Conservation (phyloP, 495 filamentous ascomycete genomes). For the Entonaema liquescens region DNA sequence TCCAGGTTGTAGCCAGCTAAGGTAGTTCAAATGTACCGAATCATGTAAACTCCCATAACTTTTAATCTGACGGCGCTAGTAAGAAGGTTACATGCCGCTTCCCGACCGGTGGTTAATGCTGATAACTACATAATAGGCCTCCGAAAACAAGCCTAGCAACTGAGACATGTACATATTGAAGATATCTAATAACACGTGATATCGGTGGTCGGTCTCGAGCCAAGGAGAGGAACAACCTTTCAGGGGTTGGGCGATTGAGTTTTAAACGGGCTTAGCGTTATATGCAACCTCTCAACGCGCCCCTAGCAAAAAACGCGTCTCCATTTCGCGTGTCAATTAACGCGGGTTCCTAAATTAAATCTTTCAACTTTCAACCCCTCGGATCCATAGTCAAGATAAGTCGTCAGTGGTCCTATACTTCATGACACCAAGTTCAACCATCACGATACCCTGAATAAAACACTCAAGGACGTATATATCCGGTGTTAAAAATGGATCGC, state of each 20-base stretch:
- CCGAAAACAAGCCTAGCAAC: neutral
- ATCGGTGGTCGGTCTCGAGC: conserved; percentile 4
- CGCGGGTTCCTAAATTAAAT: conserved; percentile 35
- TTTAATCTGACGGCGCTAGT: conserved; percentile 17
- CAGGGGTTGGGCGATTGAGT: conserved; percentile 11
- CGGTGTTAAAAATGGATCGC: conserved; percentile 74
- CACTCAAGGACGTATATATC: conserved; percentile 5
- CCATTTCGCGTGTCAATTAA: conserved; percentile 37
- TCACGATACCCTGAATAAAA: neutral
- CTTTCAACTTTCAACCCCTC: conserved; percentile 33
- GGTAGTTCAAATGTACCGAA: conserved; percentile 1
- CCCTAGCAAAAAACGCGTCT: conserved; percentile 29
- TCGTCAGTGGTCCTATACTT: neutral
- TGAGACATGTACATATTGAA: neutral
- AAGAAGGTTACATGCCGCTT: conserved; percentile 34
- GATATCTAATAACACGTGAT: conserved; percentile 21
- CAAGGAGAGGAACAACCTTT: conserved; percentile 6
- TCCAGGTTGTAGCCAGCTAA: conserved; percentile 21
- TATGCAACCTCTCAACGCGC: conserved; percentile 48
- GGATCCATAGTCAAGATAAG: conserved; percentile 15
- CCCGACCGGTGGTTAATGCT: conserved; percentile 6
- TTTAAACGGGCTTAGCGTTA: conserved; percentile 9
- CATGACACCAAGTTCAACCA: neutral
- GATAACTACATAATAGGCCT: neutral
- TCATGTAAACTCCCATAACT: conserved; percentile 1